Conservation (phyloP, 805 yeast species). For the Saccharomycodes ludwigii region DNA sequence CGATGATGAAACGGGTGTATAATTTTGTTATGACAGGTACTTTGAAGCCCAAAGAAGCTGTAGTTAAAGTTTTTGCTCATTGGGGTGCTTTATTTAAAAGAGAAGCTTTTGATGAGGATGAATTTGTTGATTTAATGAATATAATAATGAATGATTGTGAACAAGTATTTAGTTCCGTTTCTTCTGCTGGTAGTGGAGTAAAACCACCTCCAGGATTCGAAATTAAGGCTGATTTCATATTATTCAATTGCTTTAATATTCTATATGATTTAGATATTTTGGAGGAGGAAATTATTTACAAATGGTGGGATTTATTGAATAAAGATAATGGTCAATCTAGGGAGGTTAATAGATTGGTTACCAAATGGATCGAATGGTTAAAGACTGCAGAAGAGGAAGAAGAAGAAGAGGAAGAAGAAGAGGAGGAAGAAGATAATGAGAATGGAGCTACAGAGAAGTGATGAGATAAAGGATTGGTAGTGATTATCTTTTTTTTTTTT, state of each 20-base stretch:
- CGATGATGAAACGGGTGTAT: constrained; percentile 55
- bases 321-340: constrained; percentile 35
- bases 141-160: constrained; percentile 27
- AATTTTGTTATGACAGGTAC: constrained; percentile 73
- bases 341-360: constrained; percentile 46
- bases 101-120: constrained; percentile 73
- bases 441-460: too few relatives aligned
- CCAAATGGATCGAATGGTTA: constrained; percentile 79
- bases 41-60: constrained; percentile 63
- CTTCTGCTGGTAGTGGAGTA: too few relatives aligned
- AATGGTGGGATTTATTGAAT: constrained; percentile 65
- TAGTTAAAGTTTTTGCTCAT: constrained; percentile 56
- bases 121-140: constrained; percentile 59
- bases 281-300: constrained; percentile 66
- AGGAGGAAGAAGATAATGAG: constrained; percentile 13
- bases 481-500: too few relatives aligned
- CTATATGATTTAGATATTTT: constrained; percentile 74
- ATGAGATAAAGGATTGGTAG: too few relatives aligned
- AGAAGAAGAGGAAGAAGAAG: constrained; percentile 41
- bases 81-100: constrained; percentile 79
- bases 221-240: constrained; percentile 22
- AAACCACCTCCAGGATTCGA: too few relatives aligned
- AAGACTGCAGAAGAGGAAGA: constrained; percentile 61
- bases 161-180: too few relatives aligned
- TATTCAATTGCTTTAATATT: constrained; percentile 34